Conservation (phyloP, 1,284 basidiomycete genomes). For the Moniliophthora roreri region DNA sequence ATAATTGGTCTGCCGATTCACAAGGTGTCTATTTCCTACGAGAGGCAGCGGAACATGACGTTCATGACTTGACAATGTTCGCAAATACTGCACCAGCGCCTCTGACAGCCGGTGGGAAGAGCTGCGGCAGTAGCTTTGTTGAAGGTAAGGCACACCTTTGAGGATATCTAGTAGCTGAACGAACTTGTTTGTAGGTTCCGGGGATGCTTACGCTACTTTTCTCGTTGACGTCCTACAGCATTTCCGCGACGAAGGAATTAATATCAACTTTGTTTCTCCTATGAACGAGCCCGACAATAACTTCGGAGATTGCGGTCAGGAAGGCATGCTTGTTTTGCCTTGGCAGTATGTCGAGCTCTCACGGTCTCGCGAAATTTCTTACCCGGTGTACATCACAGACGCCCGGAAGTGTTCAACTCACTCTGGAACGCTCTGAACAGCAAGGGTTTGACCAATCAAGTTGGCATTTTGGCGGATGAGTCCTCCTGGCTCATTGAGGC, state of each 20-base stretch:
- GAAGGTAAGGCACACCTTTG: conserved; percentile 22
- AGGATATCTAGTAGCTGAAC: neutral
- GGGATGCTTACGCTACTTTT: conserved; percentile 32
- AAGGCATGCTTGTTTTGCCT: conserved; percentile 36
- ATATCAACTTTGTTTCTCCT: conserved; percentile 34
- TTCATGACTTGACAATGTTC: conserved; percentile 32
- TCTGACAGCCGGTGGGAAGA: conserved; percentile 32
- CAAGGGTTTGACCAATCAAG: conserved; percentile 25
- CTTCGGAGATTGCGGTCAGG: conserved; percentile 38
- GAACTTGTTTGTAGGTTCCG: conserved; percentile 25
- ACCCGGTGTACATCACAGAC: conserved; percentile 20
- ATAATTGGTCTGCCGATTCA: conserved; percentile 39
- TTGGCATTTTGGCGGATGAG: conserved; percentile 38
- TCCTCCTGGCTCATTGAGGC: conserved; percentile 29
- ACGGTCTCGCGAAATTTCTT: neutral
- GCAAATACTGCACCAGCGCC: conserved; percentile 35
- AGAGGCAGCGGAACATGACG: conserved; percentile 29
- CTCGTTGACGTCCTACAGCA: conserved; percentile 34
- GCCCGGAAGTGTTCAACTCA: conserved; percentile 35
- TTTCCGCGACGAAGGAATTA: conserved; percentile 31
- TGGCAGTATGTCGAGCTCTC: conserved; percentile 27
- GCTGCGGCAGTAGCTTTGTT: conserved; percentile 33
- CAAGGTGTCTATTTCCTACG: conserved; percentile 39
- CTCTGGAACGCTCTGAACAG: conserved; percentile 30
- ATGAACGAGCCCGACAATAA: conserved; percentile 40